phyloP scores from a whole-genome alignment of 2,329 filamentous ascomycete genomes.

The Alternaria sp. region DNA sequence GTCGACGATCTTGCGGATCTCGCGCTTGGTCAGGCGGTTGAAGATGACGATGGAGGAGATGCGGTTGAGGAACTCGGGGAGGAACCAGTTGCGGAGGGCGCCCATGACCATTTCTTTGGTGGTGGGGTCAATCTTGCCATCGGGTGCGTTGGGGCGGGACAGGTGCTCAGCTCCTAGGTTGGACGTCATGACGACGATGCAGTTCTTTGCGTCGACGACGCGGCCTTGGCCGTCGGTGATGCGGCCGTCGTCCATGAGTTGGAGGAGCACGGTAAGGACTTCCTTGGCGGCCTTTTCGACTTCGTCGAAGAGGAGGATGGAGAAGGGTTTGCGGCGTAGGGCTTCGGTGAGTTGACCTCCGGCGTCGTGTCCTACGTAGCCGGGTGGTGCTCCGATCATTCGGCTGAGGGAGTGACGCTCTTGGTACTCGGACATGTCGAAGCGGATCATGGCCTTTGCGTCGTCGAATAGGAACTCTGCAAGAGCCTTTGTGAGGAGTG shows the following conservation, averaged over 20 bases:
- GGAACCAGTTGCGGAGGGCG: conserved; percentile 91
- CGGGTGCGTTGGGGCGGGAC: conserved; percentile 75
- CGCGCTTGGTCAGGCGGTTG: conserved; percentile 87
- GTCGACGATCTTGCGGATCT: conserved; percentile 96
- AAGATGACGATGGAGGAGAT: conserved; percentile 97
- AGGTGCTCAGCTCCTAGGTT: conserved; percentile 96
- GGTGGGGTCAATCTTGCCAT: conserved; percentile 84
- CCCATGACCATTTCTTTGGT: conserved; percentile 91
- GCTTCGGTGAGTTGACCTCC: conserved; percentile 96
- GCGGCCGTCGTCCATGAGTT: conserved; percentile 98
- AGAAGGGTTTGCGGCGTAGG: conserved; percentile 93
- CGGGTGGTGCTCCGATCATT: conserved; percentile 97
- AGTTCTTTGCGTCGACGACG: conserved; percentile 94
- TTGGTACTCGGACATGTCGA: conserved; percentile 99
- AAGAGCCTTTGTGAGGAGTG: conserved; percentile 92
- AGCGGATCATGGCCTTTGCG: conserved; percentile 94
- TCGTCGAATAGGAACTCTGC: conserved; percentile 99
- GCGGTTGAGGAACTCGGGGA: conserved; percentile 97
- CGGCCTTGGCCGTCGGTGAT: conserved; percentile 98
- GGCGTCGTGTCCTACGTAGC: conserved; percentile 95
- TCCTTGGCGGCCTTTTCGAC: conserved; percentile 99
- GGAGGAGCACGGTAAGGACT: conserved; percentile 93
- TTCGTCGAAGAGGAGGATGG: conserved; percentile 96
- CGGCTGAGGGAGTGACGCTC: conserved; percentile 93
- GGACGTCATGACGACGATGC: conserved; percentile 98